Percentiles rank a stretch among this genome's conserved stretches.
These are phyloP conservation scores for Penicillium angulare DNA, from an alignment of 495 filamentous ascomycete genomes.

Conservation along the genomic window DNA sequence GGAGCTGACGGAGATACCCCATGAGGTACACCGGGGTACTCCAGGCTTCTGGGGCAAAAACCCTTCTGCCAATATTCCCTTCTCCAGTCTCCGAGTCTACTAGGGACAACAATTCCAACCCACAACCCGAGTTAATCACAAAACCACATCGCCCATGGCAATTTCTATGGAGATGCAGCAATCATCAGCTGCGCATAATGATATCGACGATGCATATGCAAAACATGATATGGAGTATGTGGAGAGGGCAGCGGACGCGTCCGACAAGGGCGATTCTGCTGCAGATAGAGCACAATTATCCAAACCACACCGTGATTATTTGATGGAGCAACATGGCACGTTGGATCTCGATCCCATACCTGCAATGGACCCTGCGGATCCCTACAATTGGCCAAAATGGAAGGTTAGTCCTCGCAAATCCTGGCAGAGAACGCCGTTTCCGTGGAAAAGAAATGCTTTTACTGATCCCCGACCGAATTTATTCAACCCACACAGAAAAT, in stretches of 20 bases:
- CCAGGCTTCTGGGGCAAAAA: neutral
- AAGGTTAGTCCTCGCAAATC: slow-evolving; percentile 48
- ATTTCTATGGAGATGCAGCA: neutral
- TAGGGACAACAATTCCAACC: neutral
- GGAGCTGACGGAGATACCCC: neutral
- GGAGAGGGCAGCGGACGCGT: slow-evolving; percentile 29
- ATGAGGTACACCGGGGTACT: neutral
- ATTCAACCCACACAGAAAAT: slow-evolving; percentile 41
- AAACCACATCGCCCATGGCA: neutral
- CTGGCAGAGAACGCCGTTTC: neutral
- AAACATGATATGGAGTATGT: slow-evolving; percentile 28
- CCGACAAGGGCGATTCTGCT: slow-evolving; percentile 19
- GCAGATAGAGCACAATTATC: slow-evolving; percentile 27
- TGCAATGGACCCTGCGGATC: slow-evolving; percentile 48
- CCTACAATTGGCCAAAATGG: slow-evolving; percentile 58
- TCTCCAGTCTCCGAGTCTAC: slow-evolving; percentile 1
- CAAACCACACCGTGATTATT: slow-evolving; percentile 47
- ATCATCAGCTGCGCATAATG: neutral
- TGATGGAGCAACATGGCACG: slow-evolving; percentile 55
- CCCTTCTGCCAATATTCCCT: neutral
- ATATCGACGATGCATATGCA: neutral
- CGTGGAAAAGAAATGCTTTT: neutral
- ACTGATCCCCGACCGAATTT: neutral
- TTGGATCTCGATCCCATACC: slow-evolving; percentile 54
- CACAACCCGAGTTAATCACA: neutral